These are phyloP conservation scores for Sistotremastrum suecicum DNA, from an alignment of 768 basidiomycete species.

Conservation along the genomic window DNA sequence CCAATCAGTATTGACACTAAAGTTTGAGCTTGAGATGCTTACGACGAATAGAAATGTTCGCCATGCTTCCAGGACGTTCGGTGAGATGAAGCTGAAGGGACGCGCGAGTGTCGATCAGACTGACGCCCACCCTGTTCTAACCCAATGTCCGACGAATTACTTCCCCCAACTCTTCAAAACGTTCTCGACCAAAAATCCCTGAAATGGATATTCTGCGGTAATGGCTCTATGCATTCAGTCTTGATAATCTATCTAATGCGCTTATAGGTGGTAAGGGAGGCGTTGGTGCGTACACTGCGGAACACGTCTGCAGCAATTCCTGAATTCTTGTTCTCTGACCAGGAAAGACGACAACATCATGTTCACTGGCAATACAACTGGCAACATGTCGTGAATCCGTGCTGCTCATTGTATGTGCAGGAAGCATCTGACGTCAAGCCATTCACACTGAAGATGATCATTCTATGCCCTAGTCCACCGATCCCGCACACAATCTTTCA, in stretches of 20 bases:
- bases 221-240: conserved; percentile 3
- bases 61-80: neutral
- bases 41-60: no score
- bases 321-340: conserved; percentile 1
- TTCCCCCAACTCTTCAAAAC: conserved; percentile 85
- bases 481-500: conserved; percentile 98
- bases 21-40: neutral
- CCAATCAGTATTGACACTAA: neutral
- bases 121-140: conserved; percentile 4
- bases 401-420: conserved; percentile 69
- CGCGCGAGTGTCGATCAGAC: conserved; percentile 6
- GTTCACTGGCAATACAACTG: conserved; percentile 93
- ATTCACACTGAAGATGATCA: neutral
- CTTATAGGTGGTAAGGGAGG: conserved; percentile 89
- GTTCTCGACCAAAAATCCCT: conserved; percentile 83
- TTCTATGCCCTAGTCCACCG: conserved; percentile 61
- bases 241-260: neutral
- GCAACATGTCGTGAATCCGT: conserved; percentile 88
- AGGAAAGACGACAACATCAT: conserved; percentile 98
- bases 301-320: neutral
- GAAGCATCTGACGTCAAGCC: neutral
- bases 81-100: neutral
- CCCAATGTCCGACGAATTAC: conserved; percentile 45
- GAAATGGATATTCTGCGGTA: conserved; percentile 99
- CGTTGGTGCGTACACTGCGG: conserved; percentile 54